phyloP scores from a whole-genome alignment of 345 rosid species.

The Gynandropsis gynandra region DNA sequence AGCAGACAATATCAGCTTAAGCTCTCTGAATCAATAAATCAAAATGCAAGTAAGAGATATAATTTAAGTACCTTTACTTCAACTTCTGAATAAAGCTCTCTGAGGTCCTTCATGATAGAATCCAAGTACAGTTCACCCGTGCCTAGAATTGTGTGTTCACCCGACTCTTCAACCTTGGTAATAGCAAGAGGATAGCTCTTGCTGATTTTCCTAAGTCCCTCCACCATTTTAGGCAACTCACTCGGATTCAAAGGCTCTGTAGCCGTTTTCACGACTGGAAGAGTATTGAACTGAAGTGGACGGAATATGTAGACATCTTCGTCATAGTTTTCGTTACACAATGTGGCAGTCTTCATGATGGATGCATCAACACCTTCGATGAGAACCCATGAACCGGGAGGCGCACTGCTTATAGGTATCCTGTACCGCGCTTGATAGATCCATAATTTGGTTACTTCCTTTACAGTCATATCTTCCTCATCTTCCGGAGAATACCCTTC shows the following conservation, averaged over 20 bases:
- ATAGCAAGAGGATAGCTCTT: slow-evolving; percentile 98
- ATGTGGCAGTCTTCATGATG: slow-evolving; percentile 93
- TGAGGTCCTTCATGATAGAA: slow-evolving; percentile 96
- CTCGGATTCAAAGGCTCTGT: slow-evolving; percentile 98
- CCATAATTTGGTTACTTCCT: slow-evolving; percentile 93
- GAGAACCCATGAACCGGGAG: slow-evolving; percentile 97
- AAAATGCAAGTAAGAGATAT: not conserved
- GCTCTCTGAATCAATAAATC: slow-evolving; percentile 7
- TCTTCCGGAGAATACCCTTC: slow-evolving; percentile 98
- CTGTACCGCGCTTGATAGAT: slow-evolving; percentile 91
- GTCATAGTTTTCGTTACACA: slow-evolving; percentile 55
- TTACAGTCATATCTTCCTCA: slow-evolving; percentile 93
- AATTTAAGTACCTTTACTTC: slow-evolving; percentile 77
- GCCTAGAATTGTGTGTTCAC: slow-evolving; percentile 94
- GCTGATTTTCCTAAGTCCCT: slow-evolving; percentile 95
- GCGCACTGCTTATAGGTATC: slow-evolving; percentile 86
- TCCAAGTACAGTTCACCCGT: slow-evolving; percentile 95
- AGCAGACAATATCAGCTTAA: slow-evolving; percentile 8
- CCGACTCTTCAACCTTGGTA: slow-evolving; percentile 95
- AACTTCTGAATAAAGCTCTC: slow-evolving; percentile 97
- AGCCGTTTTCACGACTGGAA: slow-evolving; percentile 94
- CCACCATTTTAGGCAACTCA: slow-evolving; percentile 99
- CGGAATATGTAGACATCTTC: slow-evolving; percentile 87
- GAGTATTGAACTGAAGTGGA: slow-evolving; percentile 88
- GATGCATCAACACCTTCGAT: slow-evolving; percentile 98